These are phyloP conservation scores for Rhododendron griersonianum DNA, from an alignment of 148 eudicot genomes.

Conservation along the genomic window DNA sequence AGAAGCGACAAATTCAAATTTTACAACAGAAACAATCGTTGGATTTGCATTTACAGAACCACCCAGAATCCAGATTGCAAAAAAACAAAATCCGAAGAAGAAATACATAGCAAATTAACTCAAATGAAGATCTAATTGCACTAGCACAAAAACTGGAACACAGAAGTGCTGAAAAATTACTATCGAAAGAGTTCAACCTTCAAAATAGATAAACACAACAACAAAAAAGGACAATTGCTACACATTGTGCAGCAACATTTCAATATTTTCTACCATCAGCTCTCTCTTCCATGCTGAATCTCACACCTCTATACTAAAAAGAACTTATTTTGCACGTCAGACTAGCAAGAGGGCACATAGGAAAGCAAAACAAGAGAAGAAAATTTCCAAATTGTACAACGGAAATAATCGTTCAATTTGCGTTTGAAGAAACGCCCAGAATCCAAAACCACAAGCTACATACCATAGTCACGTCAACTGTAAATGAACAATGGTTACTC, in stretches of 20 bases:
- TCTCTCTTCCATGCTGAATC: not conserved
- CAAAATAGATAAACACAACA: not conserved
- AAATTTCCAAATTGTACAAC: constrained; percentile 3
- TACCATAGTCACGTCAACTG: not conserved
- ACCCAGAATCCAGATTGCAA: not conserved
- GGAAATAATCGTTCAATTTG: not conserved
- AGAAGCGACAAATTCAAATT: not conserved
- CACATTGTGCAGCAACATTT: not conserved
- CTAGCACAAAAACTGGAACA: not conserved
- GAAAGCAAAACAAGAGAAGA: not conserved
- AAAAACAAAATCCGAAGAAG: too few relatives aligned
- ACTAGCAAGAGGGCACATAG: not conserved
- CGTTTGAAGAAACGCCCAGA: not conserved
- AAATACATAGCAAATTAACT: not conserved
- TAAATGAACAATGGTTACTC: not conserved
- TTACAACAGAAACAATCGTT: not conserved
- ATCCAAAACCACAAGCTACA: not conserved
- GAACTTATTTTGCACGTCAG: not conserved
- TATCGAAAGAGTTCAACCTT: not conserved
- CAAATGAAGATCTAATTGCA: not conserved
- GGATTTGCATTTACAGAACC: not conserved
- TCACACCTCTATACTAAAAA: not conserved
- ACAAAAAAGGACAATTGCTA: not conserved
- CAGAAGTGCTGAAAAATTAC: not conserved
- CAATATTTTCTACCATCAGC: not conserved